Evolutionary conservation across 768 basidiomycete genomes (phyloP).

Genomic region (Termitomyces sp.): DNA sequence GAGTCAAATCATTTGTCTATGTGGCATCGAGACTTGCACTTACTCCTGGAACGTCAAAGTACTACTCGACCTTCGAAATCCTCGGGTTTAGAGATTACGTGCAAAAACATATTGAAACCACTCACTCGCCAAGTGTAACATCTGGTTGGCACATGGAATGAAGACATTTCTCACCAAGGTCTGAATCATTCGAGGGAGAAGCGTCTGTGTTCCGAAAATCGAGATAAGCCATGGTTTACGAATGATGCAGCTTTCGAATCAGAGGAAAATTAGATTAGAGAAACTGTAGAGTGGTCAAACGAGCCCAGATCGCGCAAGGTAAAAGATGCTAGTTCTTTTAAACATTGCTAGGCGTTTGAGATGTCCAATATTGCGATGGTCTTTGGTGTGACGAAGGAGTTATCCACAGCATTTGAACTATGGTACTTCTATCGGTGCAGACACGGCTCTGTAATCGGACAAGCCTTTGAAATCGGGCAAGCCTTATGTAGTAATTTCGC

Average conservation of each 20-base stretch:
- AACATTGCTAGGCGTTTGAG: neutral
- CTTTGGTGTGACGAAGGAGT: too few relatives aligned
- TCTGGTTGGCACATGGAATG: neutral
- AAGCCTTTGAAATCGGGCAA: too few relatives aligned
- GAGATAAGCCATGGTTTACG: neutral
- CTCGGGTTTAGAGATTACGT: neutral
- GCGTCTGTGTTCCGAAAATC: neutral
- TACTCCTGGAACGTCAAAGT: neutral
- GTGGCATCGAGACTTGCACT: neutral
- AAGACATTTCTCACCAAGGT: neutral
- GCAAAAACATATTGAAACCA: neutral
- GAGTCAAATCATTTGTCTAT: neutral
- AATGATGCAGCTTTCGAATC: neutral
- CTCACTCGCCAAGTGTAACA: neutral
- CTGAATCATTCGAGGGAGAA: neutral
- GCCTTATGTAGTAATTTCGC: too few relatives aligned
- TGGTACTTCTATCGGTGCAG: too few relatives aligned
- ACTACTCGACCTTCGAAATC: neutral
- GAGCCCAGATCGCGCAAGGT: neutral
- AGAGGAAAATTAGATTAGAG: neutral
- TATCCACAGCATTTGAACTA: neutral
- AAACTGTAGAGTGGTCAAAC: neutral
- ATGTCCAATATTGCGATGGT: too few relatives aligned
- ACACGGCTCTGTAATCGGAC: too few relatives aligned
- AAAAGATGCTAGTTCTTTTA: neutral